Evolutionary conservation across 371 early-diverging fungal species (phyloP).

Genomic region (Mortierella sp.): DNA sequence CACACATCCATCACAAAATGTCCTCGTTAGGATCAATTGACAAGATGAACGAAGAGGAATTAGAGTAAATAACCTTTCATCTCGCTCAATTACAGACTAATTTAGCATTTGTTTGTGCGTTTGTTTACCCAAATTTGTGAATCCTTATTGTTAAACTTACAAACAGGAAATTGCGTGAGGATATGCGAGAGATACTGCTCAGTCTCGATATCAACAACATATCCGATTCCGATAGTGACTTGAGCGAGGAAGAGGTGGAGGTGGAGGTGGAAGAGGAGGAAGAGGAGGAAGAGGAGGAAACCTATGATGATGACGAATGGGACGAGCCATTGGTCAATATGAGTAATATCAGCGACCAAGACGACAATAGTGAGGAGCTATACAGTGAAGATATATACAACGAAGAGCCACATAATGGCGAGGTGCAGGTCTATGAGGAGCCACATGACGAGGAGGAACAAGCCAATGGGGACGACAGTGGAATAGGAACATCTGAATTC

Average conservation of each 20-base stretch:
- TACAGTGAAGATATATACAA: neutral
- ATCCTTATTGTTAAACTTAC: neutral
- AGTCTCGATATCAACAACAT: slow-evolving; percentile 6
- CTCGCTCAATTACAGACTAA: neutral
- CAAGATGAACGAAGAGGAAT: slow-evolving; percentile 8
- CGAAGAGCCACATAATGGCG: neutral
- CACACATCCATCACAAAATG: neutral
- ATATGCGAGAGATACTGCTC: neutral
- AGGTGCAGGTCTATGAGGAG: neutral
- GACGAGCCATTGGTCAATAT: neutral
- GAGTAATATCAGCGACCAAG: neutral
- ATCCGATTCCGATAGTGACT: slow-evolving; percentile 10
- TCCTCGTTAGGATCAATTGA: neutral
- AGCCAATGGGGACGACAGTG: neutral
- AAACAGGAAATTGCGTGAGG: neutral
- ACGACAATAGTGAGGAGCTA: neutral
- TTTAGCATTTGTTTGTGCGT: neutral
- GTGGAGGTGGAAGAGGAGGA: neutral
- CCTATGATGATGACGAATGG: neutral
- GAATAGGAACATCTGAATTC: neutral
- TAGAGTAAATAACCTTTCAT: slow-evolving; percentile 9
- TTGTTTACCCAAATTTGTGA: neutral
- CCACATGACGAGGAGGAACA: neutral
- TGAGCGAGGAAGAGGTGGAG: neutral
- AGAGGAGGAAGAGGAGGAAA: neutral